These are phyloP conservation scores for Trametes versicolor DNA, from an alignment of 1,284 basidiomycete species.

Conservation along the genomic window DNA sequence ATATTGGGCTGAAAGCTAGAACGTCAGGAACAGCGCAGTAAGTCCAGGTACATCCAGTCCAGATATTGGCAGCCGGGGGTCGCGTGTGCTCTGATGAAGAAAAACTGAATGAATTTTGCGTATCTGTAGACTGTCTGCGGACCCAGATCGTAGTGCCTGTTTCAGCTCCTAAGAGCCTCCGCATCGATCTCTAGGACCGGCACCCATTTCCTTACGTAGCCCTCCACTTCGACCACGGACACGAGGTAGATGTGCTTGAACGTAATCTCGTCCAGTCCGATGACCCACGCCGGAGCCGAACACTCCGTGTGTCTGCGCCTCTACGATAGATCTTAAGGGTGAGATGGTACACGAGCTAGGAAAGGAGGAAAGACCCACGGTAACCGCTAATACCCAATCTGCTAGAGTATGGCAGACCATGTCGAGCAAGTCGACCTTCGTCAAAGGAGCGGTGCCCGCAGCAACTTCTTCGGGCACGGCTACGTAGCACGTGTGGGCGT, in stretches of 20 bases:
- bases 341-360: not conserved
- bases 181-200: constrained; percentile 30
- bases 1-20: not conserved
- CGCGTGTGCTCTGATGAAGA: not conserved
- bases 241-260: constrained; percentile 30
- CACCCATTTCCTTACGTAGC: constrained; percentile 29
- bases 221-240: constrained; percentile 20
- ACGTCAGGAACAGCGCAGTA: not conserved
- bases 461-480: constrained; percentile 13
- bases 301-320: constrained; percentile 25
- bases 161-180: constrained; percentile 11
- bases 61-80: not conserved
- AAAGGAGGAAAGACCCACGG: constrained; percentile 10
- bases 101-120: not conserved
- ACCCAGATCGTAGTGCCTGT: not conserved
- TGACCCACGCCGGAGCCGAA: constrained; percentile 22
- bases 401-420: constrained; percentile 27
- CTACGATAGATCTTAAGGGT: not conserved
- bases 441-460: constrained; percentile 2
- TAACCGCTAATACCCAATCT: constrained; percentile 22
- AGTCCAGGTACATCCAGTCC: not conserved
- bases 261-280: constrained; percentile 26
- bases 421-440: constrained; percentile 24
- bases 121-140: not conserved
- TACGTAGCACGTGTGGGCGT: constrained; percentile 23